These are phyloP conservation scores for Rhododendron molle DNA, from an alignment of 148 eudicot species.

Conservation along the genomic window DNA sequence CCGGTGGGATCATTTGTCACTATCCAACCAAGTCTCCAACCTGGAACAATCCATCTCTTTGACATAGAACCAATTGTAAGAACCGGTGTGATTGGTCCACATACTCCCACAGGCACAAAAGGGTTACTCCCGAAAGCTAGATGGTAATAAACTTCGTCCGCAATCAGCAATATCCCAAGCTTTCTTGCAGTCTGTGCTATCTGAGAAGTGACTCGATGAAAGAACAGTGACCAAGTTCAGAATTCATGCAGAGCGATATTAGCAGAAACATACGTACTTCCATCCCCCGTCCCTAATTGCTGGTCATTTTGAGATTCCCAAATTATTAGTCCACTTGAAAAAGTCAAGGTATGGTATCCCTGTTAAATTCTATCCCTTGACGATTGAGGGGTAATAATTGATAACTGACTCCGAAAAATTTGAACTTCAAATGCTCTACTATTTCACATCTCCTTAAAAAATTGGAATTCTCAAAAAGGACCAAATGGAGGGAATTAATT, in stretches of 20 bases:
- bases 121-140: conserved; percentile 54
- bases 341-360: not conserved
- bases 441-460: not conserved
- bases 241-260: not conserved
- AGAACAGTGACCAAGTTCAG: not conserved
- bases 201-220: conserved; percentile 18
- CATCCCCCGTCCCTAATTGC: not conserved
- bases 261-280: not conserved
- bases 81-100: conserved; percentile 53
- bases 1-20: conserved; percentile 52
- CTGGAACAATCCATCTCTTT: conserved; percentile 84
- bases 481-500: not conserved
- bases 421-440: not conserved
- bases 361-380: not conserved
- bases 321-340: not conserved
- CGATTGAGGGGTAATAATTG: not conserved
- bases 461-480: not conserved
- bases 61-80: conserved; percentile 73
- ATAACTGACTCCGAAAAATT: not conserved
- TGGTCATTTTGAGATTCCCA: not conserved
- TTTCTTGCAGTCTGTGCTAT: conserved; percentile 69
- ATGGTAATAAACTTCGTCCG: conserved; percentile 74
- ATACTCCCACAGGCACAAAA: conserved; percentile 73
- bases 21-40: conserved; percentile 90
- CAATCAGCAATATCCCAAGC: conserved; percentile 66